Conservation (phyloP, 2,329 filamentous ascomycete species). For the Penicillium sp. region DNA sequence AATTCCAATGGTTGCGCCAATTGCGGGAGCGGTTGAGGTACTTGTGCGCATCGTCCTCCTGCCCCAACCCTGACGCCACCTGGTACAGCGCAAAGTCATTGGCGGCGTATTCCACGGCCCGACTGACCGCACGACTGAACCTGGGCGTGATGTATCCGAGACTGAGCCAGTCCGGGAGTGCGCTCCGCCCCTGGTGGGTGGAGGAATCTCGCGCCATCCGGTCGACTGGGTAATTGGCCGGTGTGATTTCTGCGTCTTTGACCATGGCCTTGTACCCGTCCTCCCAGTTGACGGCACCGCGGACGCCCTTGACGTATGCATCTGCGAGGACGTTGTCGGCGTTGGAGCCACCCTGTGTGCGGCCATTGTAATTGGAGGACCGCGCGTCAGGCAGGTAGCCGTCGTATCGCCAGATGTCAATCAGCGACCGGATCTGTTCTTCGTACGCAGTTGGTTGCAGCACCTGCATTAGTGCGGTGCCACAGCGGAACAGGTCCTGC, state of each 20-base stretch:
- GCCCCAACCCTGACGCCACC: slow-evolving; percentile 59
- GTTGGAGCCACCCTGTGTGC: slow-evolving; percentile 67
- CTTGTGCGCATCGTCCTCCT: slow-evolving; percentile 51
- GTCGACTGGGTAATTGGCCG: slow-evolving; percentile 58
- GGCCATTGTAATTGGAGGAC: slow-evolving; percentile 67
- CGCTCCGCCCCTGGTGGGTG: slow-evolving; percentile 66
- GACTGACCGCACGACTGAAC: slow-evolving; percentile 60
- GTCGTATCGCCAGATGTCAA: slow-evolving; percentile 65
- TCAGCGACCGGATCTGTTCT: slow-evolving; percentile 63
- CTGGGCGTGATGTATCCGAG: slow-evolving; percentile 64
- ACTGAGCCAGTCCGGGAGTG: slow-evolving; percentile 65
- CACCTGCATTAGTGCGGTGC: slow-evolving; percentile 63
- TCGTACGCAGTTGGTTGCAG: slow-evolving; percentile 62
- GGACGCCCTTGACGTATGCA: slow-evolving; percentile 65
- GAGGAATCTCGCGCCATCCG: slow-evolving; percentile 55
- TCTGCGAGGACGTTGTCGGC: slow-evolving; percentile 70
- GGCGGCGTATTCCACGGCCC: slow-evolving; percentile 64
- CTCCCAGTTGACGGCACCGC: slow-evolving; percentile 61
- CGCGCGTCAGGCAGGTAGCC: slow-evolving; percentile 65
- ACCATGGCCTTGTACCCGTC: slow-evolving; percentile 62
- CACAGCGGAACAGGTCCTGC: slow-evolving; percentile 59
- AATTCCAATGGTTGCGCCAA: slow-evolving; percentile 72
- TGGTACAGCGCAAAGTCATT: slow-evolving; percentile 68
- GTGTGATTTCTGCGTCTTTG: slow-evolving; percentile 63
- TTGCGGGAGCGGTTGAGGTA: slow-evolving; percentile 64